Evolutionary conservation across 2,329 filamentous ascomycete species (phyloP).

Genomic region (Acephala macrosclerotiorum): DNA sequence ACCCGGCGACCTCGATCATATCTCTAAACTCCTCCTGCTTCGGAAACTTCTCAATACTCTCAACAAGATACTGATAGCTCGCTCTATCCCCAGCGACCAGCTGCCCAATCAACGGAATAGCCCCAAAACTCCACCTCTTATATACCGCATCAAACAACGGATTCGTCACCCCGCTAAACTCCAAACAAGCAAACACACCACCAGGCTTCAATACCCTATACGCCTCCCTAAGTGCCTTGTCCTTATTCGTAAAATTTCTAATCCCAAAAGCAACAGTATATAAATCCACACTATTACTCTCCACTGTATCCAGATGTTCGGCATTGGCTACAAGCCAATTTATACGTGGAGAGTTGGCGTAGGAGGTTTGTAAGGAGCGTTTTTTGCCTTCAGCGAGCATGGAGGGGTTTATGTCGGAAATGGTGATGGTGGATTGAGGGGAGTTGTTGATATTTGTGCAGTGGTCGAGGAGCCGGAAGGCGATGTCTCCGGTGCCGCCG

Average conservation of each 20-base stretch:
- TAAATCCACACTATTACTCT: slow-evolving; percentile 79
- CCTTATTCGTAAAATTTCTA: slow-evolving; percentile 94
- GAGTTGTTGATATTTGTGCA: slow-evolving; percentile 83
- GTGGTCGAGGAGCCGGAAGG: slow-evolving; percentile 93
- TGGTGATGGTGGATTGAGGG: slow-evolving; percentile 81
- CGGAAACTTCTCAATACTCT: slow-evolving; percentile 95
- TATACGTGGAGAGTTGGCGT: slow-evolving; percentile 63
- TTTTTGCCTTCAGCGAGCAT: slow-evolving; percentile 92
- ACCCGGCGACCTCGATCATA: slow-evolving; percentile 87
- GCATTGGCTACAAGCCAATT: slow-evolving; percentile 91
- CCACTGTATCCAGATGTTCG: slow-evolving; percentile 73
- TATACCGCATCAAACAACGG: slow-evolving; percentile 84
- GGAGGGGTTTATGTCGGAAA: slow-evolving; percentile 93
- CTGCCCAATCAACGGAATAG: slow-evolving; percentile 95
- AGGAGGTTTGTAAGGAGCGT: slow-evolving; percentile 67
- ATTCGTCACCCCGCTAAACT: slow-evolving; percentile 84
- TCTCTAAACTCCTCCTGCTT: slow-evolving; percentile 82
- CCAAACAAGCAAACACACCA: slow-evolving; percentile 94
- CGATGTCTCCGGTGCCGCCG: slow-evolving; percentile 96
- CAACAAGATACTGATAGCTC: slow-evolving; percentile 97
- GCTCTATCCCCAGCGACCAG: slow-evolving; percentile 92
- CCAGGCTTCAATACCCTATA: slow-evolving; percentile 91
- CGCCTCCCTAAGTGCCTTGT: slow-evolving; percentile 81
- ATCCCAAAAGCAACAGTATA: slow-evolving; percentile 99
- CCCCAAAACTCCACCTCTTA: slow-evolving; percentile 94